Percentiles rank a stretch among this genome's conserved stretches.
These are phyloP conservation scores for Cercophora scortea DNA, from an alignment of 495 filamentous ascomycete species.

Conservation along the genomic window DNA sequence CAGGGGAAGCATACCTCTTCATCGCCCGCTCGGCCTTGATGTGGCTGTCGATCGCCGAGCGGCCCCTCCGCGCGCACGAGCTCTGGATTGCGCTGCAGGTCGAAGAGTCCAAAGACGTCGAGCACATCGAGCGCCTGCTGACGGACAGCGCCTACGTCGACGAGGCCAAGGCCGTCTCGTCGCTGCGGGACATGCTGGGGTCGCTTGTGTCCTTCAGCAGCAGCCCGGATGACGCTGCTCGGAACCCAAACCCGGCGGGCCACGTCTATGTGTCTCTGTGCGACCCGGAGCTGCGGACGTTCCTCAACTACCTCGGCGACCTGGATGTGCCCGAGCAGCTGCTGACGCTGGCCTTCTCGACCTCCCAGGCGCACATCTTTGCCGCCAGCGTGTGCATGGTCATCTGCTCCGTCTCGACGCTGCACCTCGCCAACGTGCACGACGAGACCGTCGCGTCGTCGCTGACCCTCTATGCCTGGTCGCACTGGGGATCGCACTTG, in stretches of 20 bases:
- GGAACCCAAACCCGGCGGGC: no score
- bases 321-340: not conserved
- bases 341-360: slow-evolving; percentile 4
- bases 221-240: no score
- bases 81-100: slow-evolving; percentile 13
- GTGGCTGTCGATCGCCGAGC: slow-evolving; percentile 14
- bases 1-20: not conserved
- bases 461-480: slow-evolving; percentile 15
- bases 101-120: slow-evolving; percentile 5
- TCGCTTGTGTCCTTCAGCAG: not conserved
- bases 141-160: not conserved
- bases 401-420: slow-evolving; percentile 6
- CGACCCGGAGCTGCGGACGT: slow-evolving; percentile 3
- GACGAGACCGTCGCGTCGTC: slow-evolving; percentile 1
- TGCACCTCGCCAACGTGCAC: slow-evolving; percentile 10
- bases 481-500: slow-evolving; percentile 9
- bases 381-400: slow-evolving; percentile 8
- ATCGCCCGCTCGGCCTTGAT: slow-evolving; percentile 10
- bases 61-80: slow-evolving; percentile 10
- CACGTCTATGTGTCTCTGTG: slow-evolving; percentile 2
- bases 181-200: slow-evolving; percentile 4
- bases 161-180: slow-evolving; percentile 1
- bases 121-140: slow-evolving; percentile 8
- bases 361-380: slow-evolving; percentile 7
- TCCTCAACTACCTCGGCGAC: not conserved